Conservation (phyloP, 805 yeast species). For the Scheffersomyces ergatensis region DNA sequence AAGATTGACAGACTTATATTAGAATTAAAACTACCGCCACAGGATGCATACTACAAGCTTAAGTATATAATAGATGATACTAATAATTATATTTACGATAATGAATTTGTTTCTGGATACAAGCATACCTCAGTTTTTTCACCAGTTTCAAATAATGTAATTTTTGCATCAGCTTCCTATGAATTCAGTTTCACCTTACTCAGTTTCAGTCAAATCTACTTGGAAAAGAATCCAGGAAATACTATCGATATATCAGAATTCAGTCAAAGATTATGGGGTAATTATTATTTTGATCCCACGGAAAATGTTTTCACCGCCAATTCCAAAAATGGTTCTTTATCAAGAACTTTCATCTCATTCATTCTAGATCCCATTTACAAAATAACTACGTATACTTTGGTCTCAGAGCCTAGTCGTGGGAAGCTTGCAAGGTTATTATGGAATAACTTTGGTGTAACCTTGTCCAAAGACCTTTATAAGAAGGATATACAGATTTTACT, state of each 20-base stretch:
- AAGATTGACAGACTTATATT: constrained; percentile 84
- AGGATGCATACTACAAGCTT: constrained; percentile 70
- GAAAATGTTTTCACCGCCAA: constrained; percentile 44
- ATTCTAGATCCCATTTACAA: constrained; percentile 82
- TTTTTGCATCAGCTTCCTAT: constrained; percentile 69
- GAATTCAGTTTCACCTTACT: constrained; percentile 63
- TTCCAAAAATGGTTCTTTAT: constrained; percentile 17
- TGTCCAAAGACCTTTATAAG: constrained; percentile 39
- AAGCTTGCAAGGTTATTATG: constrained; percentile 45
- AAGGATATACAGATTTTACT: constrained; percentile 62
- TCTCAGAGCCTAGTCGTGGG: constrained; percentile 40
- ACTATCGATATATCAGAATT: constrained; percentile 36
- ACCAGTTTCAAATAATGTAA: constrained; percentile 64
- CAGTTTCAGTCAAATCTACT: constrained; percentile 60
- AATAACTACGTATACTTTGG: constrained; percentile 56
- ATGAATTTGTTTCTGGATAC: constrained; percentile 23
- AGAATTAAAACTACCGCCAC: constrained; percentile 73
- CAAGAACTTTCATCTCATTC: constrained; percentile 58
- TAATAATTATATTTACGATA: constrained; percentile 48
- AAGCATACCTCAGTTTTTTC: constrained; percentile 37
- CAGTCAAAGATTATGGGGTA: constrained; percentile 73
- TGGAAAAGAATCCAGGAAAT: constrained; percentile 5
- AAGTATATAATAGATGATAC: constrained; percentile 58
- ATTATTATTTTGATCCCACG: constrained; percentile 47
- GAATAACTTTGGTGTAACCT: constrained; percentile 44